Evolutionary conservation across 2,329 filamentous ascomycete genomes (phyloP), one percentile per base, ranked within the genome.

Genomic region (Fusarium zealandicum): DNA sequence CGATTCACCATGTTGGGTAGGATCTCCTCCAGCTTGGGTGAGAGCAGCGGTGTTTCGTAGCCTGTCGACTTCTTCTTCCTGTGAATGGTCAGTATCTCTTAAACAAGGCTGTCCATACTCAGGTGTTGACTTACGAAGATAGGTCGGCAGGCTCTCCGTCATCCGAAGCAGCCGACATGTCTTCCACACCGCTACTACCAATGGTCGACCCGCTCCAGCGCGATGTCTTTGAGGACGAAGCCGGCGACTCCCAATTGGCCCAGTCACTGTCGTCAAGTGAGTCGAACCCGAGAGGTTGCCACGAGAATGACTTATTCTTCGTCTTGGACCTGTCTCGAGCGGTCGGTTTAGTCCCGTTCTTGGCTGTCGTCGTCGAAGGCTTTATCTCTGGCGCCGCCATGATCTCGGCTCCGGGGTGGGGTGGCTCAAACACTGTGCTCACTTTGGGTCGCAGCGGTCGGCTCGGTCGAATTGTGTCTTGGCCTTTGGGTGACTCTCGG

Each of bases 1-100:
- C 88, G 86, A 69, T 87, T 87, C 50, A 96, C 81, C 40, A 88
- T 83, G 41, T 87, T 87, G 76, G 90, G 91, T 22, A 89, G 71
- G 52, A 85, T 70, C 68, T 87, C 77, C 71, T 82, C 80, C 30
- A 84, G 72, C 65, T 78, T 80, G 56, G 75, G 75, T 16, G 76
- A 69, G 37, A 76, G 70, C 20, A 72, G 56, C 18, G 67, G 66
- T 45, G 66, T 68, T 42, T 73, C 70, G 48, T 68, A 59, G 27
- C 64, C 59, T 36, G 68, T 67, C 8, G 68, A 57, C 52, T 72
- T 74, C 50, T 71, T 69, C 55, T 70, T 74, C 22, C 72, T 76
- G 46, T 49, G 10, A 5, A 11, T 17, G 16, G 48, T 69, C 43
- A 67, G 54, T 33, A 41, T 25, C 22, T 17, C 30, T 14, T 35